A percentile compares a stretch with the other conserved stretches of the same genome.
Conservation (phyloP, 495 filamentous ascomycete species). For the Xylaria intraflava region DNA sequence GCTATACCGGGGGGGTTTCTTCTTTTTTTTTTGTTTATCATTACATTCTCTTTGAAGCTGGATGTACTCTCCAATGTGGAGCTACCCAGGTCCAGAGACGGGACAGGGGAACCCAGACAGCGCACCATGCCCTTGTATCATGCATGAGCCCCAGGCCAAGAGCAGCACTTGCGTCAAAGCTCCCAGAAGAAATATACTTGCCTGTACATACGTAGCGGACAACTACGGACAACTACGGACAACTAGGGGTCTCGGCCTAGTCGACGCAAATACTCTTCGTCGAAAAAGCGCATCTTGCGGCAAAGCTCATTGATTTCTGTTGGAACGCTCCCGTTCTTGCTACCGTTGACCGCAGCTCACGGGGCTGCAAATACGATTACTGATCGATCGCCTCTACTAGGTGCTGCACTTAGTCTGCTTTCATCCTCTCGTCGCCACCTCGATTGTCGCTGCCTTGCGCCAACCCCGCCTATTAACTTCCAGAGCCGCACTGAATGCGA, state of each 20-base stretch:
- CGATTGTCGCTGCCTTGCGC: background rate
- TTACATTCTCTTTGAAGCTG: background rate
- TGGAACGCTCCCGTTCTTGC: background rate
- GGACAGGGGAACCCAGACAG: conserved; percentile 9
- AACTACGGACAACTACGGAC: background rate
- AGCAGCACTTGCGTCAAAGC: conserved; percentile 7
- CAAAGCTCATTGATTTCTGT: background rate
- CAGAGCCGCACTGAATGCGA: background rate
- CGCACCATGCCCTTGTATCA: conserved; percentile 9
- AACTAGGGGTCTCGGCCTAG: background rate
- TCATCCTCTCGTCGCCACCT: background rate
- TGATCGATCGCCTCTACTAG: conserved; percentile 6
- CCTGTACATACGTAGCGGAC: background rate
- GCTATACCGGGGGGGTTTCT: background rate
- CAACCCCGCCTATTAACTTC: background rate
- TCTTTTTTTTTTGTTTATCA: background rate
- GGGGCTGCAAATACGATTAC: background rate
- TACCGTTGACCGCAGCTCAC: background rate
- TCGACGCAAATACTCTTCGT: background rate
- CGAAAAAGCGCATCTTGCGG: background rate
- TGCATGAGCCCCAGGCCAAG: conserved; percentile 11
- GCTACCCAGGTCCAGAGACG: conserved; percentile 3
- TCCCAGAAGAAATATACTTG: background rate
- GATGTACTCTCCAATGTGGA: background rate
- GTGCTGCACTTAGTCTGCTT: background rate